Base-by-base conservation (phyloP, 2,329 filamentous ascomycete species). In the Stachybotrys echinatus region DNA sequence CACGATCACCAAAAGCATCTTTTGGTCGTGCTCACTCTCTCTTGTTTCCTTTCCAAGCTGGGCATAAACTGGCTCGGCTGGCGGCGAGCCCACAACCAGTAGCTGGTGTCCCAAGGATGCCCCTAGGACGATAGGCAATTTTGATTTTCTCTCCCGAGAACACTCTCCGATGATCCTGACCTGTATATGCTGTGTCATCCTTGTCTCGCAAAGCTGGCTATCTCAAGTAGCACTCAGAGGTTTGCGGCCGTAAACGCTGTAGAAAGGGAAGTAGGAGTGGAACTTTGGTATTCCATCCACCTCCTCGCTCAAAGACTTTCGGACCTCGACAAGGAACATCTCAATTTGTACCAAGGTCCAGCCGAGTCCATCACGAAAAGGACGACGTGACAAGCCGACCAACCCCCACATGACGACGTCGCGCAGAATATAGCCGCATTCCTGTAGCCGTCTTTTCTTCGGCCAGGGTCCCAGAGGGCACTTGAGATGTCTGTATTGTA, bases 401-500 rank as follows among this genome's bases (percentile, higher is more conserved):
- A 74, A 62, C 2, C 70, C 70, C 59, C 67, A 65, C 56, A 71
- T 62, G 48, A 71, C 61, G 4, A 69, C 68, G 22, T 74, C 73
- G 31, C 73, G 64, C 51, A 77, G 57, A 21, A 77, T 67, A 27
- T 74, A 63, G 2, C 76, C 76, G 53, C 72, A 76, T 34, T 73
- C 65, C 44, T 71, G 66, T 19, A 75, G 65, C 4, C 70, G 65
- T 22, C 64, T 57, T 49, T 68, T 66, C 45, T 66, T 65, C 3
- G 76, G 68, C 77, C 77, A 80, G 3, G 69, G 61, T 17, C 77
- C 77, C 2, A 78, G 58, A 4, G 77, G 76, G 7, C 69, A 71
- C 56, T 78, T 77, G 21, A 74, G 68, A 20, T 64, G 65, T 52
- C 72, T 69, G 56, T 70, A 66, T 4, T 55, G 55, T 23, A 78